Evolutionary conservation across 2,329 filamentous ascomycete genomes (phyloP).

Genomic region (Kalmusia sp.): DNA sequence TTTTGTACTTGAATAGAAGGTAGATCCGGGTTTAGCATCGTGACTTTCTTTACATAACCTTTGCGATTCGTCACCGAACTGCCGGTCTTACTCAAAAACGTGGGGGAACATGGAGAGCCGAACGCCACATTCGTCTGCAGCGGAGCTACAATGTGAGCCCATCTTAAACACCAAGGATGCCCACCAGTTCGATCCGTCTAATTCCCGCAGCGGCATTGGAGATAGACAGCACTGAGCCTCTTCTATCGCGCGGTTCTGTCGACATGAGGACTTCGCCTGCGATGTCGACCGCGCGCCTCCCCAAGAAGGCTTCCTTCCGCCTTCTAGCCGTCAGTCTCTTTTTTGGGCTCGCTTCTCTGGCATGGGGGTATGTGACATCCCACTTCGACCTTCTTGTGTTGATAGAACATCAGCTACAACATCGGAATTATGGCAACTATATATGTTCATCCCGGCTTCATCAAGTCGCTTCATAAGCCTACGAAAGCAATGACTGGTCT

Average conservation of each 20-base stretch:
- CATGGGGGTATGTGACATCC: constrained; percentile 58
- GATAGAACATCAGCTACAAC: constrained; percentile 56
- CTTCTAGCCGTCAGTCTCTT: constrained; percentile 55
- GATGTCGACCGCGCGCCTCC: constrained; percentile 13
- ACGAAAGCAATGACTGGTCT: constrained; percentile 57
- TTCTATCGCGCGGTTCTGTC: background rate
- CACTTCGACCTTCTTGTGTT: constrained; percentile 5
- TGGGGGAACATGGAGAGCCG: constrained; percentile 18
- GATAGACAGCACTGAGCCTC: constrained; percentile 2
- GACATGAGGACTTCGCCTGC: constrained; percentile 12
- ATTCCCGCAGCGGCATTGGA: background rate
- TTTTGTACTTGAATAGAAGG: background rate
- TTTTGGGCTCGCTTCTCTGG: constrained; percentile 63
- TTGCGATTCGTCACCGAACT: constrained; percentile 7
- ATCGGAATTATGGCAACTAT: constrained; percentile 65
- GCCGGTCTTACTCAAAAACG: constrained; percentile 16
- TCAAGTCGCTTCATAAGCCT: constrained; percentile 54
- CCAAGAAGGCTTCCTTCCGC: constrained; percentile 20
- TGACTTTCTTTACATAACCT: background rate
- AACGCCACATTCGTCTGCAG: constrained; percentile 17
- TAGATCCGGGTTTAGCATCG: background rate
- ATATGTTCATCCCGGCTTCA: constrained; percentile 63
- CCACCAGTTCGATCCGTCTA: background rate
- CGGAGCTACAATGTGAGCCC: constrained; percentile 13
- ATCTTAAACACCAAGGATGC: constrained; percentile 5